Evolutionary conservation across 345 rosid genomes (phyloP), one percentile per base, ranked within the genome.

Genomic region (Gossypioides kirkii): DNA sequence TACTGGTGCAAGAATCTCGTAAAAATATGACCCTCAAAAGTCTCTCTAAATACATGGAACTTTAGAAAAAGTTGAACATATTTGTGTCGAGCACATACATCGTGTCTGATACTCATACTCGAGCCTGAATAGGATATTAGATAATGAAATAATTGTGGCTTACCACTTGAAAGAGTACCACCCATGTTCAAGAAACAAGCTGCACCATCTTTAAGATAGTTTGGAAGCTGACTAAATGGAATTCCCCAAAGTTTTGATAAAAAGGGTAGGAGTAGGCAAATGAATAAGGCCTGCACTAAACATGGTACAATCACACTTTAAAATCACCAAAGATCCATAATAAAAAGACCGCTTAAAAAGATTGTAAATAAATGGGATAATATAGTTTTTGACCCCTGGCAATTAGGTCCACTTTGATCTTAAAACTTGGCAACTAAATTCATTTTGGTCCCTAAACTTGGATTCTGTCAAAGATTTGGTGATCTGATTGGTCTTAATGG

Each of bases 241-340:
- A 93, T 76, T 14, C 96, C 98, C 96, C 98, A 93, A 73, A 93
- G 82, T 82, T 91, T 91, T 32, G 98, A 91, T 80, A 91, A 78
- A 77, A 93, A 91, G 50, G 98, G 98, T 55, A 91, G 87, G 60
- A 93, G 90, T 77, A 93, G 84, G 79, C 86, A 87, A 53, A 93
- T 78, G 76, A 92, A 91, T 46, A 91, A 49, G 60, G 94, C 97
- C 97, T 93, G 83, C 63, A 72, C 45, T 67, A 79, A 60, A 74
- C 78, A 77, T 16, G 69, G 20, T 42, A 50, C 28, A 62, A 50
- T 67, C 22, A 64, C 42, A 72, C 38, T 32, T 75, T 73, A 77
- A 77, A 52, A 11, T 18, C 16, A 49, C 70, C n/a, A 56, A 61
- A 71, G 74, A 45, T 43, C 59, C 17, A 76, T 25, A 77, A 18